These are phyloP conservation scores for Trifolium fragiferum DNA, from an alignment of 306 rosid species.

Conservation along the genomic window DNA sequence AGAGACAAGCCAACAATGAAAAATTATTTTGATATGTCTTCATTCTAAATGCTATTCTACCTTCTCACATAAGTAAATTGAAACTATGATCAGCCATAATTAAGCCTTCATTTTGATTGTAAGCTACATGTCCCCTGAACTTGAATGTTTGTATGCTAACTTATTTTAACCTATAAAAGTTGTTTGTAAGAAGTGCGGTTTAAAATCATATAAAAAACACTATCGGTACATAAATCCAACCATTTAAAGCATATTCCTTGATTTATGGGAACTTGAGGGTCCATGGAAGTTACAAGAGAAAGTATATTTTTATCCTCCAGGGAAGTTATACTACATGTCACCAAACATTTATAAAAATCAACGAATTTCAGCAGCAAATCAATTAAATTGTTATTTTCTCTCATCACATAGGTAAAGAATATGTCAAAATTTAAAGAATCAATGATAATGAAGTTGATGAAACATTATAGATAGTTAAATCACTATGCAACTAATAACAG, in stretches of 20 bases:
- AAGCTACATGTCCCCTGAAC: no score
- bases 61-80: constrained; percentile 11
- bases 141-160: no score
- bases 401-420: not conserved
- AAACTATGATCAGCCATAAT: constrained; percentile 16
- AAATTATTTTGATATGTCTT: constrained; percentile 21
- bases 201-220: no score
- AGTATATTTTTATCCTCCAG: not conserved
- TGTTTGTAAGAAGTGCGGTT: no score
- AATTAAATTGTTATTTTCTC: constrained; percentile 7
- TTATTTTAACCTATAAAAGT: no score
- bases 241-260: no score
- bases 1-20: no score
- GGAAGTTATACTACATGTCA: constrained; percentile 13
- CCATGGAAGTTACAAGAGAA: no score
- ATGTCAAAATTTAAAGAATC: not conserved
- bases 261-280: no score
- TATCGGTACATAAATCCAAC: no score
- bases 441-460: constrained; percentile 18
- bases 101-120: no score
- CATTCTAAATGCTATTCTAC: constrained; percentile 29
- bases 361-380: not conserved
- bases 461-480: not conserved
- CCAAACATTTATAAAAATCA: constrained; percentile 11
- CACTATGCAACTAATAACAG: not conserved